These are phyloP conservation scores for Trapa incisa DNA, from an alignment of 345 rosid species.

Conservation along the genomic window DNA sequence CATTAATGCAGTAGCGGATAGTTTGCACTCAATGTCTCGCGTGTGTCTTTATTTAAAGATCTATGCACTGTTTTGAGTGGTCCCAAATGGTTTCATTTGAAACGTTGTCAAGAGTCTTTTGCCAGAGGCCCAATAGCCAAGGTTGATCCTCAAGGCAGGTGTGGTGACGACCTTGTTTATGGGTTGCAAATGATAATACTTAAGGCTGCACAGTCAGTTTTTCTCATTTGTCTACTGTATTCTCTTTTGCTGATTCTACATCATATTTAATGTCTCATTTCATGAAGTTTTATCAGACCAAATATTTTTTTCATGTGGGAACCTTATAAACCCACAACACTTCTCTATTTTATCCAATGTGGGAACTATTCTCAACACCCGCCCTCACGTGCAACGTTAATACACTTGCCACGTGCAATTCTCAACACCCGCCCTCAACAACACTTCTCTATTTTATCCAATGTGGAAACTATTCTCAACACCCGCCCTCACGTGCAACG, in stretches of 20 bases:
- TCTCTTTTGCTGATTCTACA: neutral
- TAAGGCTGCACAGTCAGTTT: slow-evolving; percentile 77
- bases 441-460: no score
- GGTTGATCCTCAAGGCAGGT: slow-evolving; percentile 99
- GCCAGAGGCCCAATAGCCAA: slow-evolving; percentile 70
- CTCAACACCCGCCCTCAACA: no score
- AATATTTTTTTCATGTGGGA: no score
- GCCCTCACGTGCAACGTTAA: no score
- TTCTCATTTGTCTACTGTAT: slow-evolving; percentile 9
- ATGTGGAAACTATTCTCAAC: no score
- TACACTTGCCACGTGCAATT: no score
- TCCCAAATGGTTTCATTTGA: slow-evolving; percentile 88
- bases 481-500: no score
- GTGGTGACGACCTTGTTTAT: slow-evolving; percentile 81
- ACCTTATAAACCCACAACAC: no score
- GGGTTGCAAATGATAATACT: slow-evolving; percentile 94
- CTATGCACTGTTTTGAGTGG: slow-evolving; percentile 99
- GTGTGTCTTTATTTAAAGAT: slow-evolving; percentile 32
- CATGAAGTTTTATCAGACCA: neutral
- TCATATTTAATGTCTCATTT: neutral
- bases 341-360: no score
- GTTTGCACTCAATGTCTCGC: no score
- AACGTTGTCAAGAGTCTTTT: slow-evolving; percentile 90
- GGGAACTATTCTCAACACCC: no score
- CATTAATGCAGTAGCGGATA: neutral